Evolutionary conservation across 257 asterid genomes (phyloP), one percentile per base, ranked within the genome.

Genomic region (Asclepias syriaca): DNA sequence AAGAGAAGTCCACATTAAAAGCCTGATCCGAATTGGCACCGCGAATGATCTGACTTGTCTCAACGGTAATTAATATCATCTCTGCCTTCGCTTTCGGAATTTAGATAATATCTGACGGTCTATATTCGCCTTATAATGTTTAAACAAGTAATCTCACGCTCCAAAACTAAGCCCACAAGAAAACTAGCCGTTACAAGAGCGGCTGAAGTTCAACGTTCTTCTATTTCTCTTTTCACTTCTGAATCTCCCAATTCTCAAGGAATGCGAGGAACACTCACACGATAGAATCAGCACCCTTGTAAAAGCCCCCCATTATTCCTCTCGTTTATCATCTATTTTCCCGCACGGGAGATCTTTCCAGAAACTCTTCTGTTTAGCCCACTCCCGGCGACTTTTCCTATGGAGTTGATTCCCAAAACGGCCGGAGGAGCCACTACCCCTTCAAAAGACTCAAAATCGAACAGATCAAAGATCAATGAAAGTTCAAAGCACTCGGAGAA

Each of bases 161-260:
- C 69, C 72, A 22, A 68, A 75, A 75, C 43, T 53, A 66, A 68
- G 69, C 81, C 79, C 74, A 50, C 63, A 8, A 66, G 39, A 51
- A 76, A 79, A 75, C 76, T 78, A 81, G 85, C 85, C 85, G 85
- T 81, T 81, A 72, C 80, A 65, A 57, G 84, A 73, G 69, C 78
- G 76, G 73, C 58, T 68, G 50, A 48, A 34, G 66, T 54, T 2
- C 45, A 81, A 77, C 78, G 75, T 66, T 70, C 84, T 22, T 66
- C 77, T 72, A 48, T 66, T 65, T 13, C 29, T 48, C 59, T 60
- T 60, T 71, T n/a, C 45, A 5, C 18, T 51, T 66, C 72, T 51
- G 66, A 68, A 65, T 48, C 24, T 69, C 40, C 70, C 70, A 27
- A 50, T 77, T 69, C 27, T 65, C 71, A 76, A 81, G 78, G 79